Base-by-base conservation (phyloP, 306 rosid genomes). In the Vigna angularis region DNA sequence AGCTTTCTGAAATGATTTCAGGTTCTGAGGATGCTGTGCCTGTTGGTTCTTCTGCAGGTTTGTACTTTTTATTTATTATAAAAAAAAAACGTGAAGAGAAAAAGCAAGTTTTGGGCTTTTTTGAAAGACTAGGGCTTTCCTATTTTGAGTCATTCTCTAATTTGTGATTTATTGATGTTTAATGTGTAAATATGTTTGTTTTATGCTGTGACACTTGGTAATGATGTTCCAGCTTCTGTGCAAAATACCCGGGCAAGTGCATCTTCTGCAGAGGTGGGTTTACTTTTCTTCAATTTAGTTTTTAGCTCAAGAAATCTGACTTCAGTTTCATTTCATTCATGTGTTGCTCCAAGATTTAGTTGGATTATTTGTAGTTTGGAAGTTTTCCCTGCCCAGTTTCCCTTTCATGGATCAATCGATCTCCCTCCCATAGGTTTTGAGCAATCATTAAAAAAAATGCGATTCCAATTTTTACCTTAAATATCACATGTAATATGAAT, bases 1-100 rank as follows among this genome's bases (percentile, higher is more conserved):
- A 91, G 83, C 94, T 96, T 66, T 91, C 99, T 32, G 99, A 96
- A 86, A 91, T 93, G 98, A 96, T 96, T 78, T 16, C 89, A 11
- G 97, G 99, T 74, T 84, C 96, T 78, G 98, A 96, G 80, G 98
- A 85, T 87, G 89, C 85, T 71, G 80, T 85, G 73, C 81, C 91
- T 72, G 61, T 83, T 58, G 80, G 79, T 82, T 69, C 89, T 18
- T 75, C 89, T 50, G 70, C 96, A 88, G 98, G 99, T 96, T 77
- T 83, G 85, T 81, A 57, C 16, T 15, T 16, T 75, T 51, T 13
- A 40, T 51, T 18, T 16, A n/a, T 2, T 16, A 4, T 30, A 9
- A 45, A 47, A 62, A 70, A 44, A 36, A 1, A 13, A 68, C 18
- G 70, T 38, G 76, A 48, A 18, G 64, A 22, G 65, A 36, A 51